phyloP scores from a whole-genome alignment of 805 yeast genomes.

The Candida stauntonica region DNA sequence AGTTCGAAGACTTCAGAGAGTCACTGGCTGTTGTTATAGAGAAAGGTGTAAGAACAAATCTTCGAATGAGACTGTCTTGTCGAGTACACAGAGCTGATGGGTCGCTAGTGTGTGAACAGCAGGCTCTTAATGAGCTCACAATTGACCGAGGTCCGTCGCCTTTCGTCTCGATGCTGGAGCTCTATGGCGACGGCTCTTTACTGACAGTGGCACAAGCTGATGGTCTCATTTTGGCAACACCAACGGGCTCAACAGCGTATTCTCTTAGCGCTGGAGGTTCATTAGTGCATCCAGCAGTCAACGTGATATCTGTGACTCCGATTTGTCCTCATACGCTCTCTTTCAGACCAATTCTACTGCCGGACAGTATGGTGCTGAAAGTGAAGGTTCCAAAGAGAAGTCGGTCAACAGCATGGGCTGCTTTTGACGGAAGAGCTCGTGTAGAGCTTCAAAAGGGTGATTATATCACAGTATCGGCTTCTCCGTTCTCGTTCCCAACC shows the following conservation, averaged over 20 bases:
- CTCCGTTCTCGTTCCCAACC: constrained; percentile 92
- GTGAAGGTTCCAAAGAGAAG: constrained; percentile 80
- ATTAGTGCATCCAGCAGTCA: constrained; percentile 88
- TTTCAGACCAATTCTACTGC: constrained; percentile 86
- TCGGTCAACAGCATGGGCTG: constrained; percentile 92
- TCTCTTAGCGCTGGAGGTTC: constrained; percentile 95
- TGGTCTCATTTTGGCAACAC: constrained; percentile 88
- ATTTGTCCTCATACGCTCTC: constrained; percentile 95
- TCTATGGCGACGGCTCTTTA: constrained; percentile 82
- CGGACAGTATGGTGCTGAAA: constrained; percentile 85
- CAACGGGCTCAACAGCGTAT: constrained; percentile 96
- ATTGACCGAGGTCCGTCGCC: constrained; percentile 95
- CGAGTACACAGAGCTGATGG: constrained; percentile 50
- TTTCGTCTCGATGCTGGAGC: constrained; percentile 80
- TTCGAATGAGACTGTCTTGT: constrained; percentile 87
- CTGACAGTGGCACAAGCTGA: constrained; percentile 92
- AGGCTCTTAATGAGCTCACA: constrained; percentile 84
- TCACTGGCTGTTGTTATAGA: constrained; percentile 54
- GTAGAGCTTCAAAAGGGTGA: constrained; percentile 80
- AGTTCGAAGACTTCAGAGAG: constrained; percentile 66
- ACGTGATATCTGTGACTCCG: constrained; percentile 90
- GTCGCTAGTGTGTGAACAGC: constrained; percentile 48
- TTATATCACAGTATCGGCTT: constrained; percentile 78
- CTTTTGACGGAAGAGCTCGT: constrained; percentile 90
- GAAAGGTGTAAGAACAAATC: constrained; percentile 69